Percentiles rank a stretch among this genome's conserved stretches.
Evolutionary conservation across 257 asterid genomes (phyloP).

Genomic region (Rauvolfia tetraphylla): DNA sequence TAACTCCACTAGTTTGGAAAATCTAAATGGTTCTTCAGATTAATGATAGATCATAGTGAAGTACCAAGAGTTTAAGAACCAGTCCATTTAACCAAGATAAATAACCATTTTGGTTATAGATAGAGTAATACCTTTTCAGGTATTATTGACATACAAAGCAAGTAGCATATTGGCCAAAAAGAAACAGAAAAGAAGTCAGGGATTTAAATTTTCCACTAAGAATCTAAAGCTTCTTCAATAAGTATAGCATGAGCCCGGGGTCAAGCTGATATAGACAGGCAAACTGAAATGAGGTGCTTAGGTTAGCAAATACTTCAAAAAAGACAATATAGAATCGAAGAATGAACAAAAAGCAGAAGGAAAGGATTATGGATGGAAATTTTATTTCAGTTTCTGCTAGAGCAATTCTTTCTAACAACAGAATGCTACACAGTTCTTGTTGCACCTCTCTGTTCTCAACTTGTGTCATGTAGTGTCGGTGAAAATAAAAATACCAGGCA

Average conservation of each 20-base stretch:
- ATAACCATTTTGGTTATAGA: background rate
- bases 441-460: background rate
- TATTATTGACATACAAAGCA: background rate
- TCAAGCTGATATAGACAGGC: background rate
- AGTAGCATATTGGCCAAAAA: background rate
- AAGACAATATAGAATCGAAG: background rate
- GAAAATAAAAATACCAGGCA: background rate
- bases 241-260: background rate
- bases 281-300: background rate
- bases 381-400: background rate
- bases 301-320: background rate
- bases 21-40: background rate
- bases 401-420: background rate
- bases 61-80: background rate
- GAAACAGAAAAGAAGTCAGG: background rate
- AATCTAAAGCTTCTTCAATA: background rate
- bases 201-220: background rate
- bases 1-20: constrained; percentile 1
- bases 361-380: background rate
- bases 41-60: background rate
- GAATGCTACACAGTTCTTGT: background rate
- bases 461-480: background rate
- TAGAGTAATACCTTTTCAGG: background rate
- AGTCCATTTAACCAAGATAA: background rate
- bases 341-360: background rate